A percentile compares a stretch with the other conserved stretches of the same genome.
Evolutionary conservation across 257 asterid genomes (phyloP).

Genomic region (Lycium ferocissimum): DNA sequence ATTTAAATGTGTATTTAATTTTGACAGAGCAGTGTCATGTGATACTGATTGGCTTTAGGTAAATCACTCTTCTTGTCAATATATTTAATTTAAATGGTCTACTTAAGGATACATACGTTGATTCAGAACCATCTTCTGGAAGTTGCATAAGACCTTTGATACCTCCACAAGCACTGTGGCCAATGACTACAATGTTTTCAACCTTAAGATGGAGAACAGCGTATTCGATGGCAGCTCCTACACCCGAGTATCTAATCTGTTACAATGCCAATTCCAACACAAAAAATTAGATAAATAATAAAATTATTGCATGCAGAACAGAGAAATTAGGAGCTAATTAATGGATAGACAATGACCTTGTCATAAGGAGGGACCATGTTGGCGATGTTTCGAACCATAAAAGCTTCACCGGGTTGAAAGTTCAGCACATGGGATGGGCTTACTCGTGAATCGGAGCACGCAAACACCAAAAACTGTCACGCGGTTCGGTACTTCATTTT

Average conservation of each 20-base stretch:
- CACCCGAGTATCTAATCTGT: slow-evolving; percentile 74
- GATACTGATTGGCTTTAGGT: no score
- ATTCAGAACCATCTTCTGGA: slow-evolving; percentile 64
- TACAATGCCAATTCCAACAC: slow-evolving; percentile 1
- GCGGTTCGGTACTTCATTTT: no score
- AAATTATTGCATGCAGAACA: not conserved
- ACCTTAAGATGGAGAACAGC: slow-evolving; percentile 86
- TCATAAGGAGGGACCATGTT: slow-evolving; percentile 72
- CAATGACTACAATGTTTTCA: slow-evolving; percentile 76
- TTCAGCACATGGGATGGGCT: slow-evolving; percentile 63
- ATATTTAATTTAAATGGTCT: not conserved
- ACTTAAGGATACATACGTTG: slow-evolving; percentile 53
- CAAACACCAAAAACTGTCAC: slow-evolving; percentile 63
- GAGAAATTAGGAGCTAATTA: not conserved
- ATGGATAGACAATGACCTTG: slow-evolving; percentile 48
- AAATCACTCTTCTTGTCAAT: not conserved
- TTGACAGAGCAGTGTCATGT: no score
- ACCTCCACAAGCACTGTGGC: slow-evolving; percentile 96
- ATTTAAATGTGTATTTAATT: no score
- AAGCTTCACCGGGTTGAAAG: slow-evolving; percentile 71
- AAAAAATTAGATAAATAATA: not conserved
- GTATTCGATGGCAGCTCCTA: slow-evolving; percentile 81
- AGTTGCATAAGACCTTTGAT: slow-evolving; percentile 88
- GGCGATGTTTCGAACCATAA: slow-evolving; percentile 62
- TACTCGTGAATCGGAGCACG: slow-evolving; percentile 70